These are phyloP conservation scores for Neurospora tetrasperma DNA, from an alignment of 495 filamentous ascomycete genomes.

Conservation along the genomic window DNA sequence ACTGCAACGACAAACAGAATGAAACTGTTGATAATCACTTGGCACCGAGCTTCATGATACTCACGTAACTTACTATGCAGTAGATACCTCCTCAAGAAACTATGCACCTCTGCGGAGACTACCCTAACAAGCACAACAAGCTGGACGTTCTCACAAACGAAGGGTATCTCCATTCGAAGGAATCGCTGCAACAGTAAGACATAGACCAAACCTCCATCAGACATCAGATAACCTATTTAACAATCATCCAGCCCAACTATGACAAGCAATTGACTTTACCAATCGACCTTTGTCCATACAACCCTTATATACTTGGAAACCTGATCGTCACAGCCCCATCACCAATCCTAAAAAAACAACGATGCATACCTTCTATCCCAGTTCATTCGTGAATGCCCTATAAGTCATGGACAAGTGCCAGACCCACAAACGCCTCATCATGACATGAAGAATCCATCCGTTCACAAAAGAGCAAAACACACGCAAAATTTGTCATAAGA, in stretches of 20 bases:
- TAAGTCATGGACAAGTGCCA: background rate
- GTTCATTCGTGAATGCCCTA: background rate
- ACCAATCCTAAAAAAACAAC: background rate
- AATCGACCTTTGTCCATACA: background rate
- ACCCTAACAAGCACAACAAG: background rate
- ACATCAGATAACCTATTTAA: background rate
- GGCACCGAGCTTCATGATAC: background rate
- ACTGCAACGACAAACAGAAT: background rate
- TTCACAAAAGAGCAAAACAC: background rate
- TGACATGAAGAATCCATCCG: background rate
- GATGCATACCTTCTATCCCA: background rate
- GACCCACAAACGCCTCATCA: background rate
- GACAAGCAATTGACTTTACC: background rate
- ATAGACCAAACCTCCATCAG: background rate
- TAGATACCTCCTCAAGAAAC: background rate
- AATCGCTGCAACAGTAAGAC: background rate
- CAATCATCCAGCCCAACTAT: background rate
- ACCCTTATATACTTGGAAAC: background rate
- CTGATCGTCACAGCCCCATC: background rate
- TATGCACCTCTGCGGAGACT: background rate
- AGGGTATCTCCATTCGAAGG: background rate
- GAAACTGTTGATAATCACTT: background rate
- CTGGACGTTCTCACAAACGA: background rate
- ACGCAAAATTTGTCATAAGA: background rate
- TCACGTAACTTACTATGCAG: background rate